Percentiles rank a stretch among this genome's conserved stretches.
These are phyloP conservation scores for Colletotrichum sp. DNA, from an alignment of 2,329 filamentous ascomycete genomes.

Conservation along the genomic window DNA sequence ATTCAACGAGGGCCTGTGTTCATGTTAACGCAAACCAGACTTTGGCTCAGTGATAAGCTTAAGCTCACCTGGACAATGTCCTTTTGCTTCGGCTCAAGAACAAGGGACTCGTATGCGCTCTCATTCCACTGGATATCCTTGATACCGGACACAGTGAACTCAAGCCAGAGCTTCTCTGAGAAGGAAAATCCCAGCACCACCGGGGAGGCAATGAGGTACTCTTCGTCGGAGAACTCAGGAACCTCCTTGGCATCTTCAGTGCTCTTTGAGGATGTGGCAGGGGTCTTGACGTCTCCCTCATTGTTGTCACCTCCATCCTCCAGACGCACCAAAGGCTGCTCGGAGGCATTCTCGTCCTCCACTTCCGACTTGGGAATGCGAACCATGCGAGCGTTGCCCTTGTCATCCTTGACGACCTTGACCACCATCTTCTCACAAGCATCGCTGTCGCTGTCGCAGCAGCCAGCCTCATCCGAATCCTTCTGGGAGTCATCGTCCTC, in stretches of 20 bases:
- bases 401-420: slow-evolving; percentile 55
- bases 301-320: slow-evolving; percentile 37
- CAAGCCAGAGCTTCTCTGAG: slow-evolving; percentile 87
- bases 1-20: slow-evolving; percentile 73
- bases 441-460: slow-evolving; percentile 44
- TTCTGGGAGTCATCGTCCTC: slow-evolving; percentile 47
- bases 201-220: slow-evolving; percentile 83
- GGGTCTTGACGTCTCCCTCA: slow-evolving; percentile 30
- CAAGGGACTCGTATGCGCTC: slow-evolving; percentile 80
- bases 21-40: background rate
- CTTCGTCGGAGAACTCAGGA: slow-evolving; percentile 77
- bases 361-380: slow-evolving; percentile 38
- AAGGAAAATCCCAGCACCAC: slow-evolving; percentile 89
- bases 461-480: slow-evolving; percentile 40
- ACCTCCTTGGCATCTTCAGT: slow-evolving; percentile 35
- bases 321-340: slow-evolving; percentile 51
- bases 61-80: slow-evolving; percentile 64
- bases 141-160: slow-evolving; percentile 82
- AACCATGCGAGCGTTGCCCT: slow-evolving; percentile 35
- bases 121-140: slow-evolving; percentile 86
- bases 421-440: slow-evolving; percentile 49
- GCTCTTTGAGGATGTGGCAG: slow-evolving; percentile 17
- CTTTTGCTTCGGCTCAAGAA: slow-evolving; percentile 68
- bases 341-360: slow-evolving; percentile 39
- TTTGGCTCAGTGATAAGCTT: background rate